Base-by-base conservation (phyloP, 2,329 filamentous ascomycete species). In the Calcarisporium arbuscula region DNA sequence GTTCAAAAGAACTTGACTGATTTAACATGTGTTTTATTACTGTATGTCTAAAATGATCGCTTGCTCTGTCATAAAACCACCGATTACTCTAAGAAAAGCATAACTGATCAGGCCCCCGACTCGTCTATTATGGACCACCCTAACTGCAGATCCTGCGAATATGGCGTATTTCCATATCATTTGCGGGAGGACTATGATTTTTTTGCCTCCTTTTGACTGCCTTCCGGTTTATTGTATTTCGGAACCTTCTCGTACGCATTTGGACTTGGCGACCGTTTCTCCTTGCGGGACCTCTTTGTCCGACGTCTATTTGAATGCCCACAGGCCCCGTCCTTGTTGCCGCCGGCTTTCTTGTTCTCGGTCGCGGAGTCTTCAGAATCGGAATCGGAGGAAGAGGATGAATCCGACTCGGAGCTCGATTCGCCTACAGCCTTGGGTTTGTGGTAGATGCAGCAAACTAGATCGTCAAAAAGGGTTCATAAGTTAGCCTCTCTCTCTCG, bases 371-470 rank as follows among this genome's bases (percentile, higher is more conserved):
- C 54, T 38, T 58, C 54, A n/a, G 71, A 74, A 40, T 79, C 75
- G 1, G 70, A 74, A 20, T 70, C 68, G 6, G 66, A 67, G 29
- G 69, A 71, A 11, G 77, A 79, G 16, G 69, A 72, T 11, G 68
- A 40, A 19, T 33, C 37, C 4, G 74, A 77, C 32, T 82, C 77
- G 45, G 79, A 77, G 46, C 82, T 88, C 20, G 85, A 92, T 58
- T 96, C 90, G 56, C 84, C 87, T 5, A 87, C 79, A 9, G 72
- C 76, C 47, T 82, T 84, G 6, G 87, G 81, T 41, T 84, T 84
- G 65, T 95, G 90, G 64, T 95, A 98, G 60, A 98, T 98, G 60
- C 92, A 98, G 72, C 92, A 98, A n/a, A 96, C 92, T 94, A 42
- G 19, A 12, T 5, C 14, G 18, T 18, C 10, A 12, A 6, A 8